A percentile compares a stretch with the other conserved stretches of the same genome.
These are phyloP conservation scores for Pseudocercospora eumusae DNA, from an alignment of 2,329 filamentous ascomycete species.

Conservation along the genomic window DNA sequence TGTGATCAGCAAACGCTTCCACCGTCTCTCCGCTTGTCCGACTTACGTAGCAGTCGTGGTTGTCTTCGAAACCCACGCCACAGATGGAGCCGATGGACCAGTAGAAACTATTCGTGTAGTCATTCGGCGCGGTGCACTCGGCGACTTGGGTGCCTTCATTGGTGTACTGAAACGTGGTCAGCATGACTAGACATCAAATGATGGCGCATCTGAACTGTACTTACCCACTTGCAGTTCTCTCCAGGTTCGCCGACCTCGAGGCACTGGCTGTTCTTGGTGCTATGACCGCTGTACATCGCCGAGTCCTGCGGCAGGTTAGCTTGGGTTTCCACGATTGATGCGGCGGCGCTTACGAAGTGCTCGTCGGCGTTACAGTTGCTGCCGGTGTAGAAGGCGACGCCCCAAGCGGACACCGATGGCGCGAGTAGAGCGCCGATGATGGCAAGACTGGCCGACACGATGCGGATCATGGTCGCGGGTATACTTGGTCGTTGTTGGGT, in stretches of 20 bases:
- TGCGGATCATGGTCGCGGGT: background rate
- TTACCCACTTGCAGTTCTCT: slow-evolving; percentile 4
- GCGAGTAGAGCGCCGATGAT: background rate
- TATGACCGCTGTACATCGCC: background rate
- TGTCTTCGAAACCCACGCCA: background rate
- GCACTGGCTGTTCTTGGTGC: background rate
- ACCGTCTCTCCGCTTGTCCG: background rate
- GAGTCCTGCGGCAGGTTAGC: background rate
- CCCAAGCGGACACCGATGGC: background rate
- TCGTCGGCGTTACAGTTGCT: background rate
- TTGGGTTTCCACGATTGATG: too few species aligned
- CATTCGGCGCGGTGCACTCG: background rate
- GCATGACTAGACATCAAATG: background rate
- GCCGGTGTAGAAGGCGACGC: slow-evolving; percentile 3
- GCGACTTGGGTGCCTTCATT: background rate
- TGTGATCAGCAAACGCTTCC: background rate
- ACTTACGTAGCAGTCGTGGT: slow-evolving; percentile 3
- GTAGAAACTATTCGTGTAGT: background rate
- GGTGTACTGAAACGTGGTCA: background rate
- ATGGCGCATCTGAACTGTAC: background rate
- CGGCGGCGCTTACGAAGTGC: background rate
- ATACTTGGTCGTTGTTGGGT: background rate
- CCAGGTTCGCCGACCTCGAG: slow-evolving; percentile 6
- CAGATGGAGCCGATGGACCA: slow-evolving; percentile 4
- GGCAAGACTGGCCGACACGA: background rate